Evolutionary conservation across 202 grass and related monocot genomes (phyloP), one percentile per base, ranked within the genome.

Genomic region (Zizania palustris): DNA sequence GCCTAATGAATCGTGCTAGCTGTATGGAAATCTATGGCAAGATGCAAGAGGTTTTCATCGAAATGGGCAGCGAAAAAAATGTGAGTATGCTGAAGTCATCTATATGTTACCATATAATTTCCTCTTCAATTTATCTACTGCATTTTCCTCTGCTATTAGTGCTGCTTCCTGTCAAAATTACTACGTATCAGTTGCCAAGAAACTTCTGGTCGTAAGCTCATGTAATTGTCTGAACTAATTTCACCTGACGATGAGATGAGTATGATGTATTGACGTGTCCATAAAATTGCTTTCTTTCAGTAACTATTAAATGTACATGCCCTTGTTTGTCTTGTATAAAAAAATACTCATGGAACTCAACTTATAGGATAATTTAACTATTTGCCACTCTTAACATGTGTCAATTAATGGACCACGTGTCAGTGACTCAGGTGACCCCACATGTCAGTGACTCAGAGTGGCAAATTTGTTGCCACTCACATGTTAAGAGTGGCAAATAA

Each of bases 1-100:
- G 82, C 70, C 86, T 93, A 63, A 76, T 14, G 50, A 80, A 64
- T 16, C 35, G 62, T 75, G 89, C 74, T n/a, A 97, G 84, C 57
- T 88, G 69, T 46, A 79, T 80, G 58, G 95, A 94, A 83, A 90
- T 97, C 12, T 97, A 97, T 82, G 82, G 89, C 44, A 97, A 86
- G 74, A 97, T 97, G 91, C 86, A 97, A 66, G 73, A 86, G 76
- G 74, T 94, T 72, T 97, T 97, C 74, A 69, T 88, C 9, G 5
- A 90, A 75, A 97, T 97, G 85, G 91, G 92, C 19, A 72, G 65
- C 0, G 74, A 77, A 68, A 45, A 80, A 43, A 83, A 71, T 57
- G 91, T 90, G 66, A 85, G 73, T 70, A 8, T 69, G 42, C 71
- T 41, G 33, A 63, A 20, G n/a, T n/a, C n/a, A n/a, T n/a, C n/a